Percentiles rank a stretch among this genome's conserved stretches.
phyloP scores from a whole-genome alignment of 192 early-diverging fungal species.

The Spizellomyces punctatus region DNA sequence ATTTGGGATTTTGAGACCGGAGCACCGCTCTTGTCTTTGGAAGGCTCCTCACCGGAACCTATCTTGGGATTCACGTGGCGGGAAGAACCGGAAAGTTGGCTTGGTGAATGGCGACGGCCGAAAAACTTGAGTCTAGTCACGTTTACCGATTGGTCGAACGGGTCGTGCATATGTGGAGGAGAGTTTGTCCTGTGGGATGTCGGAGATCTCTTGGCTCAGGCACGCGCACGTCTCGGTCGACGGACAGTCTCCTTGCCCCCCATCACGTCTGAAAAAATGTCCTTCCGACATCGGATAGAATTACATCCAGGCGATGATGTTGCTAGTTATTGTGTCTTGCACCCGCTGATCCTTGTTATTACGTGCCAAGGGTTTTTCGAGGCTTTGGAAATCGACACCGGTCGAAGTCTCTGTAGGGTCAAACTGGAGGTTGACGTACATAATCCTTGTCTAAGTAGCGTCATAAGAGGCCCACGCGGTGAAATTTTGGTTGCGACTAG shows the following conservation, averaged over 20 bases:
- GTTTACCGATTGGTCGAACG: not conserved
- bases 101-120: not conserved
- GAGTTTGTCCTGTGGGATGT: not conserved
- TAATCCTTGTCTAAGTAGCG: too few species aligned
- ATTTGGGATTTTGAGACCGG: conserved; percentile 1
- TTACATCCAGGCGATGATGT: not conserved
- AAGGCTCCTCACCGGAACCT: not conserved
- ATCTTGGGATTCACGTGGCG: not conserved
- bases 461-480: too few species aligned
- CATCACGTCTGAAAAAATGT: not conserved
- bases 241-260: not conserved
- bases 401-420: conserved; percentile 2
- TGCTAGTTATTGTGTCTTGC: conserved; percentile 1
- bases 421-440: not conserved
- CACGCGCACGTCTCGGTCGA: not conserved
- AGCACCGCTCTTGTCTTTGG: not conserved
- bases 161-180: not conserved
- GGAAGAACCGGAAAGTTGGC: not conserved
- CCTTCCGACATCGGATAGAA: not conserved
- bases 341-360: not conserved
- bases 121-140: not conserved
- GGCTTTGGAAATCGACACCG: not conserved
- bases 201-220: not conserved
- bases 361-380: not conserved
- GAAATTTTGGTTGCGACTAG: too few species aligned